These are phyloP conservation scores for Thalassiosira exigua DNA, from an alignment of 352 stramenopile genomes.

Conservation along the genomic window DNA sequence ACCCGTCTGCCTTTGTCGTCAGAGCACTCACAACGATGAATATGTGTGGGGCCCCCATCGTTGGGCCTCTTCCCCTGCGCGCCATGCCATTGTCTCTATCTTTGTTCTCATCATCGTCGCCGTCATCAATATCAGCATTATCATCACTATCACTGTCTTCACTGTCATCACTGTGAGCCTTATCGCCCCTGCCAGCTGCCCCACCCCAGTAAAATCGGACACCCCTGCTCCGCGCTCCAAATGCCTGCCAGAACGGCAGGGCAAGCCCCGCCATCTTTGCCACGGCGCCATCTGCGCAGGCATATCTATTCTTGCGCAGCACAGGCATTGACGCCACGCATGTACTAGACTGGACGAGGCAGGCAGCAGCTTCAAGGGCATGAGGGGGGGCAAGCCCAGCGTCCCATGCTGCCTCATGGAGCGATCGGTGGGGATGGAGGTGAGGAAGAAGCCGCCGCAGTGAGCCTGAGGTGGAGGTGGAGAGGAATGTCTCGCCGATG, in stretches of 20 bases:
- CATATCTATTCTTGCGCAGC: slow-evolving; percentile 53
- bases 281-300: slow-evolving; percentile 50
- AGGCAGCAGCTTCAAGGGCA: slow-evolving; percentile 67
- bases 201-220: slow-evolving; percentile 25
- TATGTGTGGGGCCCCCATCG: slow-evolving; percentile 35
- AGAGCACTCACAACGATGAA: slow-evolving; percentile 64
- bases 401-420: slow-evolving; percentile 74
- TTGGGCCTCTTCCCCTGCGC: slow-evolving; percentile 3
- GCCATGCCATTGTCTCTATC: too few species aligned
- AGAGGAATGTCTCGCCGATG: slow-evolving; percentile 10
- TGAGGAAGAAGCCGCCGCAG: slow-evolving; percentile 70
- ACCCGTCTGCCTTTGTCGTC: slow-evolving; percentile 26
- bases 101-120: slow-evolving; percentile 7
- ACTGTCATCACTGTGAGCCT: background rate
- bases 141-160: too few species aligned
- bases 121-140: background rate
- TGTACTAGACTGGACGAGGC: slow-evolving; percentile 60
- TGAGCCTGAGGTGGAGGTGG: slow-evolving; percentile 42
- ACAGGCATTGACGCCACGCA: slow-evolving; percentile 65
- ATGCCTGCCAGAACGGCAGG: slow-evolving; percentile 75
- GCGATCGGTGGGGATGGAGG: slow-evolving; percentile 64
- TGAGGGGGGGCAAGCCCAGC: slow-evolving; percentile 63
- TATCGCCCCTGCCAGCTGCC: background rate
- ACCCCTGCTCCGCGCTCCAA: slow-evolving; percentile 42
- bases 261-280: slow-evolving; percentile 53